Conservation (phyloP, 225 moss, liverwort and hornwort species). For the Physcomitrium patens region DNA sequence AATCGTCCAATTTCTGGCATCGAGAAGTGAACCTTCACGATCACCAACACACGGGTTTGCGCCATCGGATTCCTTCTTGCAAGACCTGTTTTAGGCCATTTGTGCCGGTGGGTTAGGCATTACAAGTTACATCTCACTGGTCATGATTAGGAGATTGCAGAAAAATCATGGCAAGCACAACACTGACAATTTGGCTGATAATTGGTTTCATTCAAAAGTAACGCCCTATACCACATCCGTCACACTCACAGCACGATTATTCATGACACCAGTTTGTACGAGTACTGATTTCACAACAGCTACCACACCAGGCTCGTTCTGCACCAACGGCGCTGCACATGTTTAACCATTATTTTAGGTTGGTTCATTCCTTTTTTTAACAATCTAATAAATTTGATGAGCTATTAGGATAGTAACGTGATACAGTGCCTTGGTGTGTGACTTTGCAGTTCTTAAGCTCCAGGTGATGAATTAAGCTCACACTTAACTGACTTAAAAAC, state of each 20-base stretch:
- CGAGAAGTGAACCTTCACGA: conserved; percentile 56
- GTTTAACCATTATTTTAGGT: neutral
- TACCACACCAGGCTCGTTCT: conserved; percentile 3
- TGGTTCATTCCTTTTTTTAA: neutral
- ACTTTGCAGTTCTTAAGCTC: neutral
- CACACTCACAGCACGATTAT: neutral
- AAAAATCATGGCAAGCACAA: conserved; percentile 37
- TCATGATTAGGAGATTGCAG: conserved; percentile 12
- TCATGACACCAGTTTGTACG: neutral
- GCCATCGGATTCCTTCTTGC: conserved; percentile 57
- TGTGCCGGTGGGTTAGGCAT: conserved; percentile 26
- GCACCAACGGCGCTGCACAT: neutral
- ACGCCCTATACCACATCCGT: neutral
- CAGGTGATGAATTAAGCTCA: neutral
- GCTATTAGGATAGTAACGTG: neutral
- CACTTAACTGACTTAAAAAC: neutral
- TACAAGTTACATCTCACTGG: neutral
- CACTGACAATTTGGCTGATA: neutral
- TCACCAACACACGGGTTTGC: conserved; percentile 72
- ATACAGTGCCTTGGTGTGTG: neutral
- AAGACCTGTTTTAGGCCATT: conserved; percentile 35
- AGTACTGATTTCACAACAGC: neutral
- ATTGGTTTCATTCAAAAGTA: neutral
- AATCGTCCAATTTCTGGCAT: conserved; percentile 42
- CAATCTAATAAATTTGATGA: neutral